These are phyloP conservation scores for Ogataea trehaloabstinens DNA, from an alignment of 805 yeast species.

Conservation along the genomic window DNA sequence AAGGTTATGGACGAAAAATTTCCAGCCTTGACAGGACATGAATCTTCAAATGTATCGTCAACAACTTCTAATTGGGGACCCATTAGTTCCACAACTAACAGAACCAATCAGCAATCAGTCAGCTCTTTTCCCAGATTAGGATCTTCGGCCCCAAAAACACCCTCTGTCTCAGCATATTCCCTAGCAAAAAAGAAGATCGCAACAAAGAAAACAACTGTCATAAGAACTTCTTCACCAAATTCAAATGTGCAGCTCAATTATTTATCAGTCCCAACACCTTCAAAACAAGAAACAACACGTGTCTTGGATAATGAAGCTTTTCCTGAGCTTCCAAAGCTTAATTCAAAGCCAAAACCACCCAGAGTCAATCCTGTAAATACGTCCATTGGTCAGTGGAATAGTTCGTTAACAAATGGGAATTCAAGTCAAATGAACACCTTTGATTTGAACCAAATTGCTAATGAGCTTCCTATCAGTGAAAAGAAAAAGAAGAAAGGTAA, in stretches of 20 bases:
- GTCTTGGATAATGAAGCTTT: slow-evolving; percentile 21
- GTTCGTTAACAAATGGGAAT: slow-evolving; percentile 4
- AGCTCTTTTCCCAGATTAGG: slow-evolving; percentile 15
- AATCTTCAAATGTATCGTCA: slow-evolving; percentile 3
- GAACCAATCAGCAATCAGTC: slow-evolving; percentile 1
- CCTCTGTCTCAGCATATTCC: slow-evolving; percentile 15
- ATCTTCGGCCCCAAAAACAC: slow-evolving; percentile 9
- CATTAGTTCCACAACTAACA: slow-evolving; percentile 1
- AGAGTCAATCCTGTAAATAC: slow-evolving; percentile 51
- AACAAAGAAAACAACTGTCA: slow-evolving; percentile 6
- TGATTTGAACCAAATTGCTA: slow-evolving; percentile 21
- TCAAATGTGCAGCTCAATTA: slow-evolving; percentile 14
- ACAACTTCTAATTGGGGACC: slow-evolving; percentile 11
- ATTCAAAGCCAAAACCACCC: slow-evolving; percentile 47
- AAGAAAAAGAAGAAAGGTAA: slow-evolving; percentile 49
- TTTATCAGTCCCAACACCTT: slow-evolving; percentile 4
- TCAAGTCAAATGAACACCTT: slow-evolving; percentile 14
- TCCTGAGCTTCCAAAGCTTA: slow-evolving; percentile 39
- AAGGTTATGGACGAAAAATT: slow-evolving; percentile 38
- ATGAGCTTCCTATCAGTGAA: slow-evolving; percentile 20
- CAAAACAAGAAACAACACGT: slow-evolving; percentile 2
- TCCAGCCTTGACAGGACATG: slow-evolving; percentile 45
- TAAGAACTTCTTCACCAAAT: slow-evolving; percentile 11
- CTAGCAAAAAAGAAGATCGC: slow-evolving; percentile 1
- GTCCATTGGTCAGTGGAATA: slow-evolving; percentile 34